Percentiles rank a stretch among this genome's conserved stretches.
These are phyloP conservation scores for Clarkia xantiana DNA, from an alignment of 345 rosid genomes.

Conservation along the genomic window DNA sequence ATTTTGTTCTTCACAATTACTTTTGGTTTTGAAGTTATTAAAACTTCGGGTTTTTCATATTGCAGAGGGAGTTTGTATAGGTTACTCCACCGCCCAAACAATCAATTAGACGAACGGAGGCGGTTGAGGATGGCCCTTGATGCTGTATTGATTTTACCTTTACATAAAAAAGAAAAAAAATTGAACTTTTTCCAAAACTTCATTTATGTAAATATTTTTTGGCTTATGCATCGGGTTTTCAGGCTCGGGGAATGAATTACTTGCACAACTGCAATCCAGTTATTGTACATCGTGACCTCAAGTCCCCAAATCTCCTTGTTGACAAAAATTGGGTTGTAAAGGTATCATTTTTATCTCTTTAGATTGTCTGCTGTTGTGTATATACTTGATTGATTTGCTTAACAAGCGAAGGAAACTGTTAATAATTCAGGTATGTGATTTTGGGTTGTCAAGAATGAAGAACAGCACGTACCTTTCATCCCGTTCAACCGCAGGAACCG, in stretches of 20 bases:
- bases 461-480: constrained; percentile 87
- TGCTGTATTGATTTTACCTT: constrained; percentile 43
- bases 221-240: constrained; percentile 7
- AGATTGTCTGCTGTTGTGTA: background rate
- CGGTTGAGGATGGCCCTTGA: constrained; percentile 93
- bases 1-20: background rate
- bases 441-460: constrained; percentile 88
- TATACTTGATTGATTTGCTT: constrained; percentile 2
- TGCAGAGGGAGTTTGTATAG: constrained; percentile 97
- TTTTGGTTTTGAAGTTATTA: constrained; percentile 3
- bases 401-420: constrained; percentile 6
- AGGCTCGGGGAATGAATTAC: constrained; percentile 99
- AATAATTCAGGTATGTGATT: constrained; percentile 64
- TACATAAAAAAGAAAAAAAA: background rate
- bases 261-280: constrained; percentile 79
- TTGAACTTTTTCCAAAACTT: background rate
- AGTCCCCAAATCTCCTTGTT: constrained; percentile 89
- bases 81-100: constrained; percentile 79
- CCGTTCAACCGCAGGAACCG: constrained; percentile 92
- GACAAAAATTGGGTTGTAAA: constrained; percentile 95
- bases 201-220: background rate
- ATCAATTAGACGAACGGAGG: constrained; percentile 82
- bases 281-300: constrained; percentile 85
- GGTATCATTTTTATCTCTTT: constrained; percentile 24
- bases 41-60: constrained; percentile 8